Conservation (phyloP, 2,329 filamentous ascomycete species). For the Xenoacremonium recifei region DNA sequence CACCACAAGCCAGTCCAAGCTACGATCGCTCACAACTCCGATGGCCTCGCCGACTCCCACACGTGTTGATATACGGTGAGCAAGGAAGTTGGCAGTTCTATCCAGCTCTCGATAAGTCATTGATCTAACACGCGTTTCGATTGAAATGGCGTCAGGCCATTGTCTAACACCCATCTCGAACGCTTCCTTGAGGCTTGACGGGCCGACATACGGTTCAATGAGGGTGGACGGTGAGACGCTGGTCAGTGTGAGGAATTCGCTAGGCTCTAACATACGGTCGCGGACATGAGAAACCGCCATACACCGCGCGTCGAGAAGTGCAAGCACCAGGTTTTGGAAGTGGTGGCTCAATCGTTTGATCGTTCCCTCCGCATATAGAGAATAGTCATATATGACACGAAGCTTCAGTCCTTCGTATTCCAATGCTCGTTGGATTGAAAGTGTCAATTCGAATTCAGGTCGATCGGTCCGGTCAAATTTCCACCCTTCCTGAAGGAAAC, state of each 20-base stretch:
- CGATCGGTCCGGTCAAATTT: not conserved
- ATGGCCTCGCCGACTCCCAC: not conserved
- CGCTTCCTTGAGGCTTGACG: constrained; percentile 1
- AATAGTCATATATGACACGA: not conserved
- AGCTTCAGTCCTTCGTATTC: not conserved
- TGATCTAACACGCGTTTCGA: not conserved
- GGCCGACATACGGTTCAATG: not conserved
- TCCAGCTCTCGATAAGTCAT: not conserved
- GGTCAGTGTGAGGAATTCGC: not conserved
- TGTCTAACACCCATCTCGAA: not conserved
- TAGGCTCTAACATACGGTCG: not conserved
- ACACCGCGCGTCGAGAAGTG: not conserved
- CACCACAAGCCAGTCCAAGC: not conserved
- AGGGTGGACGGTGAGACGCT: not conserved
- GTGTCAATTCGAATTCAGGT: not conserved
- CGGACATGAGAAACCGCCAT: not conserved
- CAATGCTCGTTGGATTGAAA: not conserved
- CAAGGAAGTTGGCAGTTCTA: not conserved
- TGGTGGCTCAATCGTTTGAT: not conserved
- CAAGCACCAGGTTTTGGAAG: not conserved
- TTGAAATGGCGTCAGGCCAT: not conserved
- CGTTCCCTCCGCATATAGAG: not conserved
- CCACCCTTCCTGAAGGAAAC: not conserved
- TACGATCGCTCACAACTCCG: not conserved
- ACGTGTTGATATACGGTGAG: not conserved